These are phyloP conservation scores for Plasmopara viticola DNA, from an alignment of 352 stramenopile genomes.

Conservation along the genomic window DNA sequence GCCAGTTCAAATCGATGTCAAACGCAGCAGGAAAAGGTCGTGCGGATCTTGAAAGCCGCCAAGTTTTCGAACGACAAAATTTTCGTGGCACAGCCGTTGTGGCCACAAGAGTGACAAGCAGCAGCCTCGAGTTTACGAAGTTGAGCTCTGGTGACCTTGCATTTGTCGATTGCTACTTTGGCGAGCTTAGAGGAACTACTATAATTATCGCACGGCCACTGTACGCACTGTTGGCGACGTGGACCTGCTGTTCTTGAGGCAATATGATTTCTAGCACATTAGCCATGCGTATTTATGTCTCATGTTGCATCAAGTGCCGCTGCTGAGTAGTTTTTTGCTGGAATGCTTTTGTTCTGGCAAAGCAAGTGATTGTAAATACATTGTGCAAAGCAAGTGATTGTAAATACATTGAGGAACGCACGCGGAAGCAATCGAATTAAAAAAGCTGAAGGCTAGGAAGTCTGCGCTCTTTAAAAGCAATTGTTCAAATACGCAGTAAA, in stretches of 20 bases:
- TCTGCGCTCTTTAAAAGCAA: conserved; percentile 47
- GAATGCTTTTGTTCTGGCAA: conserved; percentile 73
- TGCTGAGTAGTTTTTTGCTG: conserved; percentile 76
- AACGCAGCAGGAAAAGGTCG: conserved; percentile 80
- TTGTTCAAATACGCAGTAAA: conserved; percentile 92
- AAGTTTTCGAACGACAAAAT: conserved; percentile 80
- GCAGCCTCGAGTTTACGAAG: conserved; percentile 27
- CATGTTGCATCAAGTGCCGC: conserved; percentile 81
- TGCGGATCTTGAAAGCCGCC: conserved; percentile 72
- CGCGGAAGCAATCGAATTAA: conserved; percentile 66
- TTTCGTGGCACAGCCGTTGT: conserved; percentile 86
- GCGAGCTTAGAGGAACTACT: conserved; percentile 89
- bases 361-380: conserved; percentile 82
- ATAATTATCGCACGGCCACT: conserved; percentile 81
- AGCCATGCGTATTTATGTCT: conserved; percentile 80
- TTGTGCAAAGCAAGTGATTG: conserved; percentile 83
- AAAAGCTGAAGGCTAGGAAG: conserved; percentile 74
- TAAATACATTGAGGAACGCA: conserved; percentile 87
- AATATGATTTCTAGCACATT: conserved; percentile 84
- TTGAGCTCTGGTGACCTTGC: conserved; percentile 66
- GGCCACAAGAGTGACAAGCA: conserved; percentile 55
- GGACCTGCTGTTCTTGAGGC: conserved; percentile 75
- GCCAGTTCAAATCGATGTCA: conserved; percentile 77
- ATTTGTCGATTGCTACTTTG: conserved; percentile 91
- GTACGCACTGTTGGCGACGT: conserved; percentile 71